Evolutionary conservation across 305 asterid genomes (phyloP).

Genomic region (Rubia balearica): DNA sequence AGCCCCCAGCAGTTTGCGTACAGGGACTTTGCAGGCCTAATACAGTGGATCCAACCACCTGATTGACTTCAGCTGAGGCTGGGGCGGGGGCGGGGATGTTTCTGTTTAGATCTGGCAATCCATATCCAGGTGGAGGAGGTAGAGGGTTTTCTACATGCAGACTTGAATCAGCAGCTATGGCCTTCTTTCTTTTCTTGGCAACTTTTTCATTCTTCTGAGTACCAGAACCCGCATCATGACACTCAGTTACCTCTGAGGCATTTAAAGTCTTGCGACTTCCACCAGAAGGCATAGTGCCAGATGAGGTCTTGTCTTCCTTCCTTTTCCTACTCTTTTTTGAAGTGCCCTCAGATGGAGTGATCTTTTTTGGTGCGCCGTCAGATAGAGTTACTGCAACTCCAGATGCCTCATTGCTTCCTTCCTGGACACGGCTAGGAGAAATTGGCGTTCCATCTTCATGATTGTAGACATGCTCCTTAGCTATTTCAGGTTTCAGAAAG

Average conservation of each 20-base stretch:
- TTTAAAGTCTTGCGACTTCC: background rate
- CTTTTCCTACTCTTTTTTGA: conserved; percentile 26
- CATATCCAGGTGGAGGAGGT: conserved; percentile 8
- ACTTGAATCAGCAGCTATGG: conserved; percentile 17
- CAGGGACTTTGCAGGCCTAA: conserved; percentile 13
- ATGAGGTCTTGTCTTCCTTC: conserved; percentile 24
- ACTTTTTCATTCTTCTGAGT: conserved; percentile 20
- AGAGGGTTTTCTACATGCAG: conserved; percentile 19
- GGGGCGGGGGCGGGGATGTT: conserved; percentile 9
- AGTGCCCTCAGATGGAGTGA: background rate
- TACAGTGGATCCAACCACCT: conserved; percentile 27
- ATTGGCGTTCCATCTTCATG: conserved; percentile 22
- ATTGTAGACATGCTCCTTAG: conserved; percentile 15
- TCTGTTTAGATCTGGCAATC: conserved; percentile 41
- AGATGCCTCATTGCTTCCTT: conserved; percentile 4
- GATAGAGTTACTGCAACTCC: conserved; percentile 12
- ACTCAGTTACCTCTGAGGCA: conserved; percentile 24
- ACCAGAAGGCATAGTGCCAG: conserved; percentile 16
- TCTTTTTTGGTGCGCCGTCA: conserved; percentile 1
- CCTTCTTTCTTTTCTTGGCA: conserved; percentile 25
- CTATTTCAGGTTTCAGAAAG: conserved; percentile 34
- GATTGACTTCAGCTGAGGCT: conserved; percentile 26
- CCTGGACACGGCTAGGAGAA: background rate
- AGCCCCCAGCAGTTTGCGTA: conserved; percentile 10
- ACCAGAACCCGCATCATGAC: conserved; percentile 23